Base-by-base conservation (phyloP, 2,329 filamentous ascomycete species). In the Clarireedia paspali region DNA sequence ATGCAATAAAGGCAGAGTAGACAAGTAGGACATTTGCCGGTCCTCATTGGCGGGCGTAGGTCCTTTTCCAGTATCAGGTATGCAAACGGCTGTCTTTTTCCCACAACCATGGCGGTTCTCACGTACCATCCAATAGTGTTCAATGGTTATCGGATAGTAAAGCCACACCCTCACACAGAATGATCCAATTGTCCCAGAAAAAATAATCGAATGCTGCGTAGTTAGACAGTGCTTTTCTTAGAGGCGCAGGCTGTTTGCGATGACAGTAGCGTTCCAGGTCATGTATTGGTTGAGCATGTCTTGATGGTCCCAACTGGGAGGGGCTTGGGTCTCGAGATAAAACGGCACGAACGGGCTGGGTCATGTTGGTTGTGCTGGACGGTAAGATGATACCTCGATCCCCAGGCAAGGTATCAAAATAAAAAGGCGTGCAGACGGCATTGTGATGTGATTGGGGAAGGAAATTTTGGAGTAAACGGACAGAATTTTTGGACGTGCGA, bases 1-100 rank as follows among this genome's bases (percentile, higher is more conserved):
- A 53, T 53, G 44, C 44, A 40, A 39, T 34, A 27, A 24, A 48
- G 46, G 34, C 40, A 40, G 40, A 38, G 5, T 39, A 53, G 51
- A 42, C 51, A 20, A 20, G 20, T 20, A 20, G 20, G 20, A 23
- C 44, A 26, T 53, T 39, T n/a, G 12, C 24, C 24, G 30, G 10
- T 12, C 12, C 15, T 20, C 14, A 48, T 48, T 49, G 44, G 52
- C 47, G 5, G 45, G 27, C 5, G 26, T 17, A n/a, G 17, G 30
- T 30, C 51, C 23, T 6, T 20, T 20, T 27, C n/a, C 14, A 6
- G 27, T 38, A 26, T 26, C 24, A n/a, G 15, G 20, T 44, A 6
- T 17, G 30, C 24, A 30, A 44, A 54, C 39, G 39, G 15, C 20
- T 7, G 39, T 42, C n/a, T 10, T 34, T 47, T 47, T 54, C 23